These are phyloP conservation scores for Malus sieversii DNA, from an alignment of 306 rosid genomes.

Conservation along the genomic window DNA sequence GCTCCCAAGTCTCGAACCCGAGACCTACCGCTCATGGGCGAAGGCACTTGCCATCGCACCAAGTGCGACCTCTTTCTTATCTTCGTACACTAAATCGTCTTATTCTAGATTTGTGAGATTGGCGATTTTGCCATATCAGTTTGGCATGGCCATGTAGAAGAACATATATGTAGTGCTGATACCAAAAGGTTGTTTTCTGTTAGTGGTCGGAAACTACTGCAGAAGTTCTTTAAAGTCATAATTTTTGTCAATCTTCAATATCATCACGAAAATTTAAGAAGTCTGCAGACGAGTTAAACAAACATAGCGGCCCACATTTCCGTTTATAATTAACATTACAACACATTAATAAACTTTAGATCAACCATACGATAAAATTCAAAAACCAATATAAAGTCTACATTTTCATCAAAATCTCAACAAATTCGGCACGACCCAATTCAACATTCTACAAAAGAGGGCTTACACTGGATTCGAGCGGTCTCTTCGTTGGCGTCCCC, in stretches of 20 bases:
- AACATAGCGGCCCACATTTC: not conserved
- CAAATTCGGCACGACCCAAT: not conserved
- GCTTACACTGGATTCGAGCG: constrained; percentile 71
- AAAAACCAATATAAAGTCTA: not conserved
- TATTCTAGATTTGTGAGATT: not conserved
- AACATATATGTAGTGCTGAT: not conserved
- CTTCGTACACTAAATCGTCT: not conserved
- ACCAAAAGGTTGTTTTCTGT: not conserved
- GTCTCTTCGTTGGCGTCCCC: constrained; percentile 87
- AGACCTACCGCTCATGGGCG: too few species aligned
- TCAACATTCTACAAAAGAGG: not conserved
- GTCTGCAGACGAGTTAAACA: not conserved
- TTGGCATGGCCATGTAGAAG: not conserved
- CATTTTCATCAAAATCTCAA: not conserved
- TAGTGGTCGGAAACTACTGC: not conserved
- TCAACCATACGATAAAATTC: not conserved
- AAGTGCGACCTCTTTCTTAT: too few species aligned
- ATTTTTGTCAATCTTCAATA: not conserved
- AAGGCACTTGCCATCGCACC: too few species aligned
- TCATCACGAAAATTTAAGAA: not conserved
- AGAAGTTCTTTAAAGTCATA: not conserved
- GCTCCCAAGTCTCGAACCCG: too few species aligned
- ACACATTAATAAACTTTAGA: not conserved
- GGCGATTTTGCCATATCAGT: not conserved
- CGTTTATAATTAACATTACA: not conserved